Evolutionary conservation across 2,329 filamentous ascomycete species (phyloP), one percentile per base, ranked within the genome.

Genomic region (Hypoxylon sp.): DNA sequence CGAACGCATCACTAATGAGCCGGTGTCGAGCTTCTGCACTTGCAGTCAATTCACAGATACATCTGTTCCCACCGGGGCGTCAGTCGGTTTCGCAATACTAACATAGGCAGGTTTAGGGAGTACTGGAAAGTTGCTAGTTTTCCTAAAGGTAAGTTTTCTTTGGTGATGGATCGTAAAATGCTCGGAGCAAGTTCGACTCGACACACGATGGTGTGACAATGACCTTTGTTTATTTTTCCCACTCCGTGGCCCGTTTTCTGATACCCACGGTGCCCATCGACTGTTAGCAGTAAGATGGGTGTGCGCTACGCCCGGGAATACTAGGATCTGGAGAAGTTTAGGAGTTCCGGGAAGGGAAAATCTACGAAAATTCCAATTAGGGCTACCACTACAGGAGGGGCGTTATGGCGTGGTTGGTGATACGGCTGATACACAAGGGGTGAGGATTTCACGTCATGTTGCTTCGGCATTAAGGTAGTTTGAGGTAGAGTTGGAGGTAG

Each of bases 121-220:
- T 60, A 24, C 53, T 59, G 44, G 44, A 46, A 46, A 35, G 51
- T 35, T 35, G 31, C 35, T 62, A 37, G 48, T 42, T 61, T 65
- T 67, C 42, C 33, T 54, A 53, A 71, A 47, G 74, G 74, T 76
- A 76, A 75, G 74, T 76, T 61, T 52, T 37, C 55, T 33, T 64
- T 52, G 58, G 52, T 58, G 48, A 66, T 44, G 37, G 50, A 58
- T 54, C 51, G 31, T 63, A 58, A 57, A 55, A 47, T 44, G 14
- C 11, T 11, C 44, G 3, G 14, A 24, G 35, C 48, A 42, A 26
- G 33, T 19, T 51, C 42, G 46, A 50, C 14, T 22, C 17, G 52
- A 37, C 39, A 56, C 19, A 53, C 14, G 33, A 52, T 17, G 54
- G 37, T 46, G 47, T 22, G 52, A 64, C 37, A 35, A 51, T 17